Evolutionary conservation across 495 filamentous ascomycete species (phyloP), one percentile per base, ranked within the genome.

Genomic region (Astrothelium subdiscretum): DNA sequence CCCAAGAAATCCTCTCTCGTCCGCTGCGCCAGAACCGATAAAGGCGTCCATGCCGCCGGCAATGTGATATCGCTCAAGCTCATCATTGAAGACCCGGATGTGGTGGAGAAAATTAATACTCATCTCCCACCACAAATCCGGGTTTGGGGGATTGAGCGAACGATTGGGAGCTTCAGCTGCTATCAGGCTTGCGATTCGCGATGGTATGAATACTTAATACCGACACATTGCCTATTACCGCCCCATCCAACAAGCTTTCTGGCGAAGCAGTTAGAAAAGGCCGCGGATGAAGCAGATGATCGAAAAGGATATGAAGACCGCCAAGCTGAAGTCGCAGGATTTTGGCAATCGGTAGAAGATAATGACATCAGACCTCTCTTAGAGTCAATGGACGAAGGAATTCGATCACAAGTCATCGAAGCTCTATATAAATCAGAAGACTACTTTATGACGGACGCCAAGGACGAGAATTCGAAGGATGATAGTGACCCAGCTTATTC

Each of bases 11-110:
- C 92, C 6, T 89, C 90, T 18, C 82, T 98, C 58, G 88, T 95
- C 26, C 87, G 94, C 43, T 98, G 94, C 72, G 94, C 94, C 12
- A 81, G 94, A 40, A 98, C 94, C 3, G 94, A 98, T 75, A 97
- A 97, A 78, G 95, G 95, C 60, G 94, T 98, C 2, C 95, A 97
- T 71, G 94, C 94, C 1, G 95, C 94, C 1, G 94, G 95, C 11
- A 98, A 98, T 72, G 85, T 97, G 58, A 87, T 98, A 38, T 96
- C 91, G 4, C 77, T 98, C 62, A 98, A 98, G 74, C 79, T 98
- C 61, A 97, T 98, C 68, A 84, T 96, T 40, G 92, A 97, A 72
- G 95, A 97, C 65, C 77, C 83, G 2, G 85, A 95, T 65, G 83
- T 96, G 57, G 85, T 97, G 29, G 73, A 89, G 57, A 96, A 88